Percentiles rank a stretch among this genome's conserved stretches.
These are phyloP conservation scores for Globisporangium acanthophoron DNA, from an alignment of 352 stramenopile species.

Conservation along the genomic window DNA sequence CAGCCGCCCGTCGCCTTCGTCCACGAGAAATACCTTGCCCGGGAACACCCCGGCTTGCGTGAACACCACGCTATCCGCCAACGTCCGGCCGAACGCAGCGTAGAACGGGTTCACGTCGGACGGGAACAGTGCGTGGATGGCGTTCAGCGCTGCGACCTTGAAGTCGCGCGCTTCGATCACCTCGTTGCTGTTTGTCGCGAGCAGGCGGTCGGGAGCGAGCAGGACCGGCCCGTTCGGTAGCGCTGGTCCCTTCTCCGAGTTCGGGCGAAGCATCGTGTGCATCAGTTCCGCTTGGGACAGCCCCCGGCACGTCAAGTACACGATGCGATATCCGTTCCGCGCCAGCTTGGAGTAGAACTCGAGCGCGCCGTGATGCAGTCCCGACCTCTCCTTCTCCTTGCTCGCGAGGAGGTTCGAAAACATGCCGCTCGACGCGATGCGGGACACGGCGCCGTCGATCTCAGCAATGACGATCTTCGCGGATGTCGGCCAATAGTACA, in stretches of 20 bases:
- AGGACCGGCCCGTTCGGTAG: constrained; percentile 74
- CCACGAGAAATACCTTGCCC: constrained; percentile 70
- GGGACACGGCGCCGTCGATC: constrained; percentile 74
- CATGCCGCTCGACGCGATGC: constrained; percentile 26
- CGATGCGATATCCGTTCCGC: constrained; percentile 65
- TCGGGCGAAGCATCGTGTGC: constrained; percentile 18
- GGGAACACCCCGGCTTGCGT: constrained; percentile 70
- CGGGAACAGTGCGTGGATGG: constrained; percentile 63
- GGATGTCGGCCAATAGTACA: constrained; percentile 71
- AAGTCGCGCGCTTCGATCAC: constrained; percentile 50
- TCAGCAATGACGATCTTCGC: constrained; percentile 79
- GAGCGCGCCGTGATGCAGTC: constrained; percentile 56
- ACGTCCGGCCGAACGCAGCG: constrained; percentile 67
- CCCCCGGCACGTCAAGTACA: constrained; percentile 75
- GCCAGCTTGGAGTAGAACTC: constrained; percentile 69
- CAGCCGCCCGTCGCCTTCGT: constrained; percentile 45
- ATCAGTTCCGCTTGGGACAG: constrained; percentile 52
- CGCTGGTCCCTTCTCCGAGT: constrained; percentile 9
- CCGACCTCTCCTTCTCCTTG: constrained; percentile 42
- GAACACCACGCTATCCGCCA: constrained; percentile 51
- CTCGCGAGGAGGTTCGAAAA: constrained; percentile 23
- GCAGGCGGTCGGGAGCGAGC: constrained; percentile 51
- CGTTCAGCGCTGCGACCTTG: constrained; percentile 58
- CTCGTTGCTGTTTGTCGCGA: constrained; percentile 36
- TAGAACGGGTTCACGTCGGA: constrained; percentile 80